phyloP scores from a whole-genome alignment of 768 basidiomycete species.

The Xerocomus spinulosus region DNA sequence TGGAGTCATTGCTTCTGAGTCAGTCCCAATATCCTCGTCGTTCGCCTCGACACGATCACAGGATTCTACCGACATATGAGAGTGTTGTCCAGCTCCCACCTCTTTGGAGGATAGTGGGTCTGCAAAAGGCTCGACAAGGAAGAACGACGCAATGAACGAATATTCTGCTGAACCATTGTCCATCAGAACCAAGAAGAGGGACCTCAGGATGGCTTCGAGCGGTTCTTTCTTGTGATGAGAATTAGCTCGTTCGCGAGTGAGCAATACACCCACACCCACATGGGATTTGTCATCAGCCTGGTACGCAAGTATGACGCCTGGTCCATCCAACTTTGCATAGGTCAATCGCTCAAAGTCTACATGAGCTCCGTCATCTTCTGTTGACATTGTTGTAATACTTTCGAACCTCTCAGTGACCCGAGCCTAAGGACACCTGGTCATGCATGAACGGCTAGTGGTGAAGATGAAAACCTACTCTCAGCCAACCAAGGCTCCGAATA shows the following conservation, averaged over 20 bases:
- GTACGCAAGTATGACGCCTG: slow-evolving; percentile 75
- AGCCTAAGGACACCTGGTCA: slow-evolving; percentile 38
- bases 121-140: slow-evolving; percentile 39
- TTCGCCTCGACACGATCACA: slow-evolving; percentile 37
- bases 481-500: slow-evolving; percentile 68
- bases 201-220: slow-evolving; percentile 79
- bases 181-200: slow-evolving; percentile 83
- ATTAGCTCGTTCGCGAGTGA: slow-evolving; percentile 8
- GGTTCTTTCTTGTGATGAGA: slow-evolving; percentile 60
- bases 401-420: slow-evolving; percentile 69
- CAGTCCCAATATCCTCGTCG: slow-evolving; percentile 40
- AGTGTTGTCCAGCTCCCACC: slow-evolving; percentile 30
- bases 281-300: slow-evolving; percentile 86
- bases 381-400: slow-evolving; percentile 47
- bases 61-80: slow-evolving; percentile 37
- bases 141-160: slow-evolving; percentile 81
- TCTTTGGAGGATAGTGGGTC: slow-evolving; percentile 33
- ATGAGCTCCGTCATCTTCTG: slow-evolving; percentile 35
- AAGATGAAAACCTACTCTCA: slow-evolving; percentile 52
- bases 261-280: slow-evolving; percentile 44
- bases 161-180: slow-evolving; percentile 95
- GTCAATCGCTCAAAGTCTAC: slow-evolving; percentile 55
- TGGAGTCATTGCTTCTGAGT: slow-evolving; percentile 47
- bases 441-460: neutral
- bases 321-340: slow-evolving; percentile 73